A percentile compares a stretch with the other conserved stretches of the same genome.
Evolutionary conservation across 176 grass and related monocot genomes (phyloP).

Genomic region (Juncus inflexus): DNA sequence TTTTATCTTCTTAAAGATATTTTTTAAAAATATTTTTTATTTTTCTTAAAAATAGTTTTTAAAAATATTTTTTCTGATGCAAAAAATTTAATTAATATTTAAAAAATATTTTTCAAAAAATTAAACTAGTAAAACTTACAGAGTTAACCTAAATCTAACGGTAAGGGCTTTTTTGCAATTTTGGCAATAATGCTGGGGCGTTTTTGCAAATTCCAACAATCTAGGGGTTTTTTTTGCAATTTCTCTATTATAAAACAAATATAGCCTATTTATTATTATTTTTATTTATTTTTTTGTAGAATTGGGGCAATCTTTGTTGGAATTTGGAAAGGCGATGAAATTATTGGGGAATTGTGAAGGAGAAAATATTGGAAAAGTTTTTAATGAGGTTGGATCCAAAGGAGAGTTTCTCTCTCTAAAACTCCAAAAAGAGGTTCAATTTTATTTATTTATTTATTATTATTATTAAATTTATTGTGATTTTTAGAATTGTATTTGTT

Average conservation of each 20-base stretch:
- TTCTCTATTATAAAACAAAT: too few relatives aligned
- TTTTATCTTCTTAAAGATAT: neutral
- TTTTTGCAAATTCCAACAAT: slow-evolving; percentile 2
- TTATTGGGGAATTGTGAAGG: slow-evolving; percentile 90
- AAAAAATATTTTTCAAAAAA: too few relatives aligned
- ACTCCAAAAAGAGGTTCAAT: slow-evolving; percentile 91
- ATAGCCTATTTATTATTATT: too few relatives aligned
- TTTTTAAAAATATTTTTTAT: slow-evolving; percentile 2
- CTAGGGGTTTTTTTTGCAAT: neutral
- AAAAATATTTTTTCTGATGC: too few relatives aligned
- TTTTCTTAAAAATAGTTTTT: too few relatives aligned
- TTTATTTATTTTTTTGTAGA: slow-evolving; percentile 34
- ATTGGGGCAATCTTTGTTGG: slow-evolving; percentile 81
- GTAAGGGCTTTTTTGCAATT: too few relatives aligned
- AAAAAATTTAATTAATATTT: too few relatives aligned
- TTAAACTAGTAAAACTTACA: too few relatives aligned
- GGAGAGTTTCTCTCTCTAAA: slow-evolving; percentile 91
- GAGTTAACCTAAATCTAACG: too few relatives aligned
- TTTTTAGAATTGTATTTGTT: too few relatives aligned
- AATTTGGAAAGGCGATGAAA: slow-evolving; percentile 95
- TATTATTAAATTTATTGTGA: slow-evolving; percentile 18
- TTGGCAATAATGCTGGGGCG: neutral
- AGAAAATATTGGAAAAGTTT: slow-evolving; percentile 81
- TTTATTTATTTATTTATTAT: neutral
- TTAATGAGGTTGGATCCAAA: slow-evolving; percentile 91